Evolutionary conservation across 305 asterid species (phyloP).

Genomic region (Stenogyne calaminthoides): DNA sequence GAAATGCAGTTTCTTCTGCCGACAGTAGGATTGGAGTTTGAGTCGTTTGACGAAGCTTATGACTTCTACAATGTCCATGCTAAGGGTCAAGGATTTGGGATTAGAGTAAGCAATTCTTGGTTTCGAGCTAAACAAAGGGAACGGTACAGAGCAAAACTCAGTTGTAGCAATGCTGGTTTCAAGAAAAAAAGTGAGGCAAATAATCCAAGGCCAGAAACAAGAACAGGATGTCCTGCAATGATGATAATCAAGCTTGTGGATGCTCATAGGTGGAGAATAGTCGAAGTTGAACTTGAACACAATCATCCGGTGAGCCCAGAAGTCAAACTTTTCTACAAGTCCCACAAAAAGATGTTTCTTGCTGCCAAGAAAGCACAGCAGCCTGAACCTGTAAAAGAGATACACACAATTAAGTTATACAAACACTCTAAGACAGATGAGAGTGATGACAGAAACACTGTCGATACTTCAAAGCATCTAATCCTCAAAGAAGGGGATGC

Average conservation of each 20-base stretch:
- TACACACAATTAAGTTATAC: slow-evolving; percentile 66
- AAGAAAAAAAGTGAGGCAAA: slow-evolving; percentile 63
- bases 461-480: slow-evolving; percentile 47
- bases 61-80: slow-evolving; percentile 61
- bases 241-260: slow-evolving; percentile 61
- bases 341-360: slow-evolving; percentile 59
- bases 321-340: slow-evolving; percentile 54
- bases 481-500: slow-evolving; percentile 64
- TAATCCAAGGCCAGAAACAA: slow-evolving; percentile 66
- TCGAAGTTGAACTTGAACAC: slow-evolving; percentile 63
- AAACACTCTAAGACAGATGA: slow-evolving; percentile 38
- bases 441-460: slow-evolving; percentile 27
- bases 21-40: slow-evolving; percentile 59
- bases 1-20: slow-evolving; percentile 41
- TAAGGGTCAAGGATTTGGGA: slow-evolving; percentile 65
- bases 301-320: slow-evolving; percentile 66
- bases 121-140: slow-evolving; percentile 64
- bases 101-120: slow-evolving; percentile 72
- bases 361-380: slow-evolving; percentile 43
- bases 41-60: slow-evolving; percentile 59
- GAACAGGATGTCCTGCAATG: slow-evolving; percentile 78
- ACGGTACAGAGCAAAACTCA: slow-evolving; percentile 65
- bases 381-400: slow-evolving; percentile 45
- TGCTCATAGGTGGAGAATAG: slow-evolving; percentile 60
- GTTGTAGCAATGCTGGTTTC: slow-evolving; percentile 73